Conservation (phyloP, 768 basidiomycete species). For the Leccinum aurantiacum region DNA sequence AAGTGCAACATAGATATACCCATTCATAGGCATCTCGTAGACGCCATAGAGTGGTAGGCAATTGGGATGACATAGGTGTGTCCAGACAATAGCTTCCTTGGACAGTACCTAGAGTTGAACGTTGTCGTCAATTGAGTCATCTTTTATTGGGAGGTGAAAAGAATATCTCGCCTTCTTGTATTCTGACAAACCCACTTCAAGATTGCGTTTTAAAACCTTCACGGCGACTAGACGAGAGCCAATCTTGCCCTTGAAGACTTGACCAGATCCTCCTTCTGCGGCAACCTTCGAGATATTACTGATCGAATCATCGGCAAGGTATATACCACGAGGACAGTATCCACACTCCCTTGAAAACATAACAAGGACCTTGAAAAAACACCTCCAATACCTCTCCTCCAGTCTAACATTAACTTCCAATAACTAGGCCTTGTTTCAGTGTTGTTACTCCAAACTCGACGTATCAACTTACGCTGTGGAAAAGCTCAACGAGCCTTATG, state of each 20-base stretch:
- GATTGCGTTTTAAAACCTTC: constrained; percentile 15
- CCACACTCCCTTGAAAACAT: constrained; percentile 20
- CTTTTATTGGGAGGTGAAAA: background rate
- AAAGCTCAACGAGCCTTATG: constrained; percentile 18
- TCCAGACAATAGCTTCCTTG: constrained; percentile 37
- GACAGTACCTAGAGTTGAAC: constrained; percentile 21
- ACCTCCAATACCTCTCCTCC: constrained; percentile 18
- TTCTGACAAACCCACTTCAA: background rate
- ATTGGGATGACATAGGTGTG: constrained; percentile 34
- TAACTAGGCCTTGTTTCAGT: constrained; percentile 18
- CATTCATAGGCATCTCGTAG: constrained; percentile 18
- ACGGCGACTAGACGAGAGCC: constrained; percentile 30
- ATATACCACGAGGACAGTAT: constrained; percentile 21
- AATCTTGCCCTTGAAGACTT: constrained; percentile 20
- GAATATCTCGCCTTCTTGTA: constrained; percentile 21
- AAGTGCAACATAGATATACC: constrained; percentile 23
- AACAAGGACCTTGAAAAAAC: constrained; percentile 20
- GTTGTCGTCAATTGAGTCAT: background rate
- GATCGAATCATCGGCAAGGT: constrained; percentile 9
- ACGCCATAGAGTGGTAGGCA: constrained; percentile 38
- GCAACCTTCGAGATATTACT: background rate
- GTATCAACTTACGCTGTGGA: constrained; percentile 23
- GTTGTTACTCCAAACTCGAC: background rate
- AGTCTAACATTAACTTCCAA: constrained; percentile 19
- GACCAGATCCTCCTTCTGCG: constrained; percentile 21